A percentile compares a stretch with the other conserved stretches of the same genome.
These are phyloP conservation scores for Epichloe bromicola DNA, from an alignment of 2,329 filamentous ascomycete genomes.

Conservation along the genomic window DNA sequence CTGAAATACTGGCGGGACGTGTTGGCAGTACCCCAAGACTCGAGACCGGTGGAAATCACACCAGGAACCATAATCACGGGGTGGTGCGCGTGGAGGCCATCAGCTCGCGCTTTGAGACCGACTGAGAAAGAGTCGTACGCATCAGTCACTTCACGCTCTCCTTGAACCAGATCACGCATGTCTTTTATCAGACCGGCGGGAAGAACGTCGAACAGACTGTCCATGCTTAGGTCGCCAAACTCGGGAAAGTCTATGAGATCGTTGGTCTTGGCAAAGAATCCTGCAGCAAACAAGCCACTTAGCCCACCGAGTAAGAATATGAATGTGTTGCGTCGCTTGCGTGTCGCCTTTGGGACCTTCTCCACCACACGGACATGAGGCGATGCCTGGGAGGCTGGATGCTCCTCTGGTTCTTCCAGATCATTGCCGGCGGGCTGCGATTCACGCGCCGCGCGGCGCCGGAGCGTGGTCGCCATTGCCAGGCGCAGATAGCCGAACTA, in stretches of 20 bases:
- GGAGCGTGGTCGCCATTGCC: slow-evolving; percentile 17
- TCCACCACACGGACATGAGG: slow-evolving; percentile 31
- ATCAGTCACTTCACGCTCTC: slow-evolving; percentile 69
- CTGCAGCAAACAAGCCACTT: slow-evolving; percentile 79
- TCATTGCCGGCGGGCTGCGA: slow-evolving; percentile 11
- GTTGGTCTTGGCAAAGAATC: slow-evolving; percentile 80
- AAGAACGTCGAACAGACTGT: slow-evolving; percentile 74
- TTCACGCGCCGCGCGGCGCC: slow-evolving; percentile 18
- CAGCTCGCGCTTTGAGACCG: slow-evolving; percentile 65
- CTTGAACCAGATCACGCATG: slow-evolving; percentile 72
- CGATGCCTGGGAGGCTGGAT: slow-evolving; percentile 13
- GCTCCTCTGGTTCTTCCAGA: slow-evolving; percentile 16
- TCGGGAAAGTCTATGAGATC: slow-evolving; percentile 75
- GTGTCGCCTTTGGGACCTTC: slow-evolving; percentile 30
- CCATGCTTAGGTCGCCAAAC: slow-evolving; percentile 63
- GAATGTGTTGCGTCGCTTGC: slow-evolving; percentile 65
- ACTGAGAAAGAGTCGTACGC: slow-evolving; percentile 91
- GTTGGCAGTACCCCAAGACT: slow-evolving; percentile 90
- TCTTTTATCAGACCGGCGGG: slow-evolving; percentile 78
- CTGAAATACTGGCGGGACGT: slow-evolving; percentile 81
- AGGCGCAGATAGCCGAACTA: neutral
- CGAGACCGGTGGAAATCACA: slow-evolving; percentile 91
- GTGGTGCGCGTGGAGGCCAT: slow-evolving; percentile 72
- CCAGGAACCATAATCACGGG: slow-evolving; percentile 96
- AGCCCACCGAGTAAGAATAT: slow-evolving; percentile 81